Evolutionary conservation across 257 asterid species (phyloP).

Genomic region (Oldenlandia corymbosa): DNA sequence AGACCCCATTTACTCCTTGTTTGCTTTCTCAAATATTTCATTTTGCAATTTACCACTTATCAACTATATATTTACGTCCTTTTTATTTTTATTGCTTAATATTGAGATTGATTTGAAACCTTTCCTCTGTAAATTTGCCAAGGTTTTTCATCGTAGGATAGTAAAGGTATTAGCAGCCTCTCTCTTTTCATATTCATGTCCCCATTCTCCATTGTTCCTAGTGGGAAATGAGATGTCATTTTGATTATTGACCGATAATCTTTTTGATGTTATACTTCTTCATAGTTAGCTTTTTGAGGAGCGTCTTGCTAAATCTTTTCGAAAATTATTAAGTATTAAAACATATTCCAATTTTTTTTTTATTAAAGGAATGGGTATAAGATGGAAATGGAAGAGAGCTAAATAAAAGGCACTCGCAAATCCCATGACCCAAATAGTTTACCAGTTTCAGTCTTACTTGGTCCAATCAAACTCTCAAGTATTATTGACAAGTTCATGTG

Average conservation of each 20-base stretch:
- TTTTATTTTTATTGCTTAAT: background rate
- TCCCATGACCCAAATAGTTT: conserved; percentile 39
- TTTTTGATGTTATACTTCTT: background rate
- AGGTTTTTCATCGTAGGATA: background rate
- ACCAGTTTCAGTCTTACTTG: conserved; percentile 50
- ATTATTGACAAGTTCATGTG: conserved; percentile 41
- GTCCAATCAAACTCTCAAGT: conserved; percentile 42
- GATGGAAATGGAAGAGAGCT: conserved; percentile 54
- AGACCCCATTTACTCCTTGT: no score
- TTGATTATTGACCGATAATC: background rate
- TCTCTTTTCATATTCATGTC: background rate
- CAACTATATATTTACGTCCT: no score
- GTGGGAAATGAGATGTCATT: background rate
- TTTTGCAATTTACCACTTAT: no score
- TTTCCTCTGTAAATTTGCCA: background rate
- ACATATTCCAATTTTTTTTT: background rate
- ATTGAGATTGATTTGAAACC: background rate
- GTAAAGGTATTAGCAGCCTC: background rate
- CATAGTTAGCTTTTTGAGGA: background rate
- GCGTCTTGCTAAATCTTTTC: background rate
- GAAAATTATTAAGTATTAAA: background rate
- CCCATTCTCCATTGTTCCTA: background rate
- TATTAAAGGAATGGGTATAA: conserved; percentile 28
- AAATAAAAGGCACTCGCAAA: conserved; percentile 33
- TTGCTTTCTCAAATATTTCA: no score